Evolutionary conservation across 2,329 filamentous ascomycete genomes (phyloP).

Genomic region (Fusarium goolgardi): DNA sequence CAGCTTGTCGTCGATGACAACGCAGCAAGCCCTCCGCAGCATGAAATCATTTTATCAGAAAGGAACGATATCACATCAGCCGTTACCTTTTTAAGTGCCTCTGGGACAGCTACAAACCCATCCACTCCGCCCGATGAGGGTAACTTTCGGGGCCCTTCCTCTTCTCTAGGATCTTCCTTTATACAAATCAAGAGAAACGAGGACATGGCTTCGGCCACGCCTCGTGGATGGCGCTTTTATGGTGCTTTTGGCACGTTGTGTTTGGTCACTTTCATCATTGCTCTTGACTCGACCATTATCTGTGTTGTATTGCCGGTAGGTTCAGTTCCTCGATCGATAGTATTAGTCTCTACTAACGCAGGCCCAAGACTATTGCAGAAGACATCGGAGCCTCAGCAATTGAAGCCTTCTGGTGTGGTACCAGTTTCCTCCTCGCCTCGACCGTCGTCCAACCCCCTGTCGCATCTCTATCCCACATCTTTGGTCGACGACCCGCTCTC

Average conservation of each 20-base stretch:
- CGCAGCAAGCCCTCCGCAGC: too few species aligned
- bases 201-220: neutral
- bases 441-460: constrained; percentile 43
- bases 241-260: constrained; percentile 43
- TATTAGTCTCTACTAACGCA: neutral
- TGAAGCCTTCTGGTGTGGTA: constrained; percentile 44
- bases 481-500: constrained; percentile 38
- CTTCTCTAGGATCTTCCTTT: neutral
- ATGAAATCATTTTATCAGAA: neutral
- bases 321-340: too few species aligned
- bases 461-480: constrained; percentile 43
- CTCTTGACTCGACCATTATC: constrained; percentile 44
- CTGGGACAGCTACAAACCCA: neutral
- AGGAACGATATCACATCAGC: neutral
- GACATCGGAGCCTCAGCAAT: constrained; percentile 41
- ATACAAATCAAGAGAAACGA: neutral
- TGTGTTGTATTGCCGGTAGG: constrained; percentile 41
- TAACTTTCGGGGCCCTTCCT: neutral
- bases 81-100: neutral
- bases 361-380: constrained; percentile 39
- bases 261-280: constrained; percentile 42
- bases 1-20: neutral
- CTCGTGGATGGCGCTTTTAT: constrained; percentile 38
- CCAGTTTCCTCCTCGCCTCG: constrained; percentile 43
- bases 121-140: neutral